Base-by-base conservation (phyloP, 2,329 filamentous ascomycete genomes). In the Ophiostoma fasciatum region DNA sequence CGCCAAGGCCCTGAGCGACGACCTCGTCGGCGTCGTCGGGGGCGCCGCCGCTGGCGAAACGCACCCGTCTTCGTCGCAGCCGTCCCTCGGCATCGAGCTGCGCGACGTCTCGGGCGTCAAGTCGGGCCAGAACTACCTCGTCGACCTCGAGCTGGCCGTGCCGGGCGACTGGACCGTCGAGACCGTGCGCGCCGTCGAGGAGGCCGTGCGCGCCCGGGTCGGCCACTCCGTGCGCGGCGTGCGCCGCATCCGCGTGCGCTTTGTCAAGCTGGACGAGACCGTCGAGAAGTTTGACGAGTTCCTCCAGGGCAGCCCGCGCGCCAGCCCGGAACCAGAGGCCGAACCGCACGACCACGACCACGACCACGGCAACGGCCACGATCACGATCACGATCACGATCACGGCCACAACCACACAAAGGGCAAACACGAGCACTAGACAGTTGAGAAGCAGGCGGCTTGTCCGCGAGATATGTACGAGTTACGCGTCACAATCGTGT, bases 121-220 rank as follows among this genome's bases (percentile, higher is more conserved):
- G 60, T 90, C 84, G 4, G 90, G 90, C 21, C 90, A 94, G 57
- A 98, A 94, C 60, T 94, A 92, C 54, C 66, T 96, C 21, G 77
- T 96, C 48, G 90, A 96, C 48, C 57, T 98, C 7, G 87, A 94
- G 55, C 60, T 96, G 42, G 80, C 74, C 2, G 82, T 92, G 13
- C 84, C 88, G 0, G 70, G 67, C 17, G 61, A 63, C 23, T 93
- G 82, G 80, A 80, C 80, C 0, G 63, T 98, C 6, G 71, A 76
- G 36, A 71, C 80, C 37, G 71, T 78, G 7, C 66, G 73, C 26
- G 60, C 68, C 13, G 64, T 93, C 12, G 90, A 98, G 56, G 71
- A 79, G 25, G 61, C 66, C 3, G 68, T 96, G 25, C 73, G 90
- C 41, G 68, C 75, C 30, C 68, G 68, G 38, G 69, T 94, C 19